Conservation (phyloP, 495 filamentous ascomycete genomes). For the Hypoxylon trugodes region DNA sequence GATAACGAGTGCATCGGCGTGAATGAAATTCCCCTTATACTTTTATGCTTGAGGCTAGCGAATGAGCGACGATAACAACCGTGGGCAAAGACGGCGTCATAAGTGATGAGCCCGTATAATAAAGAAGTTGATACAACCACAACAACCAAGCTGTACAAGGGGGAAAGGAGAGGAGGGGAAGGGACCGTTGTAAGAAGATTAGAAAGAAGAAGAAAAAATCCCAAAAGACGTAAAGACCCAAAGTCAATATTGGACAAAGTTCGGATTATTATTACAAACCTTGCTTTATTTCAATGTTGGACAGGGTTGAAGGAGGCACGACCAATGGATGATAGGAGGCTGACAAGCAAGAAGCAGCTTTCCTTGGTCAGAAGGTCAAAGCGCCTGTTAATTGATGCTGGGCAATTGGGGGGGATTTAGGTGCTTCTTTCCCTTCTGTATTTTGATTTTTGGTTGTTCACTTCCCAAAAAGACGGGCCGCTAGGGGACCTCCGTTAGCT, state of each 20-base stretch:
- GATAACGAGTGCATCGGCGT: conserved; percentile 11
- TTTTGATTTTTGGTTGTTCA: not conserved
- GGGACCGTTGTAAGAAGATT: not conserved
- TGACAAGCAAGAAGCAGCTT: conserved; percentile 3
- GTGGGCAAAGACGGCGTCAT: conserved; percentile 17
- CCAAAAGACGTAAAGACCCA: conserved; percentile 1
- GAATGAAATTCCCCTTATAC: too few relatives aligned
- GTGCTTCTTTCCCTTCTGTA: too few relatives aligned
- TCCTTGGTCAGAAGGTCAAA: conserved; percentile 11
- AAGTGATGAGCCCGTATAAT: conserved; percentile 10
- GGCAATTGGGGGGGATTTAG: too few relatives aligned
- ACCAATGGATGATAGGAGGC: conserved; percentile 19
- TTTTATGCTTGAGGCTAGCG: conserved; percentile 9
- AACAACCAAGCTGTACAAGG: too few relatives aligned
- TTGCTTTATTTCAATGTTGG: conserved; percentile 3
- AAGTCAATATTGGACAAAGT: conserved; percentile 36
- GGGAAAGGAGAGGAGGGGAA: conserved; percentile 14
- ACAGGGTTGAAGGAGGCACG: conserved; percentile 18
- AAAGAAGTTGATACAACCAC: too few relatives aligned
- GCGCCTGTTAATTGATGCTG: not conserved
- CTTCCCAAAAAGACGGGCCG: conserved; percentile 3
- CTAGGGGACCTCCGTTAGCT: conserved; percentile 22
- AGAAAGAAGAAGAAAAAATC: not conserved
- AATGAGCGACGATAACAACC: conserved; percentile 1
- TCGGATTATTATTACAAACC: conserved; percentile 33